Base-by-base conservation (phyloP, 1,139 yeast genomes). In the Scheffersomyces quercinus region DNA sequence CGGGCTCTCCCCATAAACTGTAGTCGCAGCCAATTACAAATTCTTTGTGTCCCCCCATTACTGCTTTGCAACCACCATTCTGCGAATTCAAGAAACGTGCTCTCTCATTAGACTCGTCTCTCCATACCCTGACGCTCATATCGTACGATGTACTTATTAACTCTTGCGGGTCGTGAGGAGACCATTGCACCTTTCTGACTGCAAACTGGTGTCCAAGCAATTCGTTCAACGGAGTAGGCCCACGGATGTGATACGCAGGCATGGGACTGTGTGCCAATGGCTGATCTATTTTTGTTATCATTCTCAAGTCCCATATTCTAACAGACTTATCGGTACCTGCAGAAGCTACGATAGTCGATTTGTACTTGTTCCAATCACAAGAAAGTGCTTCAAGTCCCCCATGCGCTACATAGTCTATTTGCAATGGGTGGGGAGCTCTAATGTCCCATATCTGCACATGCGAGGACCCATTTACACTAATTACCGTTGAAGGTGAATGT, bases 21-120 rank as follows among this genome's bases (percentile, higher is more conserved):
- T 96, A 93, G 65, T 93, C 98, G 50, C 93, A 85, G n/a, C 95
- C 97, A 52, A 88, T 81, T 2, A 87, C 97, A 67, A 93, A 93
- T 68, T 93, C 99, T 33, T 82, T 76, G 65, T 93, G 98, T 38
- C 66, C 68, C 29, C 77, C 74, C 72, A 89, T 87, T n/a, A 79
- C 75, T 7, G 79, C 81, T 33, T 73, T 65, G 43, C 82, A 71
- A 38, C 77, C 71, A 41, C 80, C 73, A 5, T 52, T 54, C 3
- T 54, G 58, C 9, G 61, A 52, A 46, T 64, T 68, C 52, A 75
- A 59, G 47, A 75, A 77, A 16, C 82, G 65, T 2, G 81, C 80
- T 40, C 70, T 64, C 43, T 77, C 78, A 46, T 77, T 81, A 11
- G 87, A 77, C 43, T 75, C 73, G 61, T 89, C 97, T 37, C 74